These are phyloP conservation scores for Spirogloea muscicola DNA, from an alignment of 139 green algal species.

Conservation along the genomic window DNA sequence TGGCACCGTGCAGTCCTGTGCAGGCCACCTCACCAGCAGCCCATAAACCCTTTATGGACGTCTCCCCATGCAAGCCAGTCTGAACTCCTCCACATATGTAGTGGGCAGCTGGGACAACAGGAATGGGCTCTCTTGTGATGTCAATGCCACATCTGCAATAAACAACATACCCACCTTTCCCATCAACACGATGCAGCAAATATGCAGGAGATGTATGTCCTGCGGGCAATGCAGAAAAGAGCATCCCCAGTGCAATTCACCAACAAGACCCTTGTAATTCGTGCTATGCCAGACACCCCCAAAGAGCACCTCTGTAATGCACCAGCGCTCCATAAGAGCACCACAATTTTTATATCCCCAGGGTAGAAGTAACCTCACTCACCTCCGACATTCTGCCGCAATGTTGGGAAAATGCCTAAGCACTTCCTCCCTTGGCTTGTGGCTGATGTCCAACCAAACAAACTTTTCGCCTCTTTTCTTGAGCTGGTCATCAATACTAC, in stretches of 20 bases:
- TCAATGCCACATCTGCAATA: conserved; percentile 74
- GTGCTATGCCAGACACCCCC: background rate
- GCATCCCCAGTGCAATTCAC: background rate
- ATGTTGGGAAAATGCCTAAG: conserved; percentile 94
- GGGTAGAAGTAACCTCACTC: background rate
- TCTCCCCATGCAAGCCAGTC: conserved; percentile 81
- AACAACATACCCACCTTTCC: background rate
- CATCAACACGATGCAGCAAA: background rate
- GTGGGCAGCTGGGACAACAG: conserved; percentile 91
- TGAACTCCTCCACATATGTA: conserved; percentile 96
- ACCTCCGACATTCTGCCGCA: conserved; percentile 55
- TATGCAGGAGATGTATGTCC: background rate
- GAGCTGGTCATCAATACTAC: conserved; percentile 74
- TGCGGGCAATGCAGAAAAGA: background rate
- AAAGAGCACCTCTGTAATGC: background rate
- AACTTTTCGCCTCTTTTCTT: conserved; percentile 59
- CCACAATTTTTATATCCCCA: background rate
- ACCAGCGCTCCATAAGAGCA: background rate
- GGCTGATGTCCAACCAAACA: conserved; percentile 90
- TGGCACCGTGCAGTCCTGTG: conserved; percentile 92
- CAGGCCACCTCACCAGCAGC: conserved; percentile 90
- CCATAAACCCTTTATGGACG: conserved; percentile 80
- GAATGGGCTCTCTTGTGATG: conserved; percentile 88
- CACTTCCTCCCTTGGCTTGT: conserved; percentile 68
- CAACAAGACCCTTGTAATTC: background rate